A percentile compares a stretch with the other conserved stretches of the same genome.
phyloP scores from a whole-genome alignment of 208 protist species.

The Tritrichomonas musculus region DNA sequence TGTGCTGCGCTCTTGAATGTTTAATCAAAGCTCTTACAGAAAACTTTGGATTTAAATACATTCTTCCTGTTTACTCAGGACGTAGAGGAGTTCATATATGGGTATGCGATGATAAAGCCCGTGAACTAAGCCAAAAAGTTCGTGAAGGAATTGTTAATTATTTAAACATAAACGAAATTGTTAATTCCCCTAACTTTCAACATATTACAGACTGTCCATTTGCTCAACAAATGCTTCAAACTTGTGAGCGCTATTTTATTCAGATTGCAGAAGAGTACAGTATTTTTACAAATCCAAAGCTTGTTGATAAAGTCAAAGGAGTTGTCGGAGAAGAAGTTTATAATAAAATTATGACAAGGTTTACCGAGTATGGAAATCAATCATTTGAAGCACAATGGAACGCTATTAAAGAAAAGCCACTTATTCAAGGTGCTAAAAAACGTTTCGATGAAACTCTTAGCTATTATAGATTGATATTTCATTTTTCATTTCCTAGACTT shows the following conservation, averaged over 20 bases:
- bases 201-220: neutral
- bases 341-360: neutral
- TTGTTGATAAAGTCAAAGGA: neutral
- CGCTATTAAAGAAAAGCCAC: neutral
- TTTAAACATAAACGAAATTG: slow-evolving; percentile 53
- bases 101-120: slow-evolving; percentile 84
- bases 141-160: slow-evolving; percentile 76
- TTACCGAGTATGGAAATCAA: neutral
- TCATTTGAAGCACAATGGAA: neutral
- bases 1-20: slow-evolving; percentile 77
- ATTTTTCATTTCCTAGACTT: slow-evolving; percentile 77
- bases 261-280: slow-evolving; percentile 43
- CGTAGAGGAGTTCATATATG: slow-evolving; percentile 96
- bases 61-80: slow-evolving; percentile 93
- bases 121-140: slow-evolving; percentile 71
- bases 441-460: neutral
- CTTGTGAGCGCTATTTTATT: slow-evolving; percentile 17
- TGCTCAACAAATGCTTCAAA: neutral
- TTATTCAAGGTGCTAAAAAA: neutral
- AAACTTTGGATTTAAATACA: slow-evolving; percentile 88
- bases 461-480: slow-evolving; percentile 54
- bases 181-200: neutral
- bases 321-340: neutral
- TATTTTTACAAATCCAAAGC: slow-evolving; percentile 37
- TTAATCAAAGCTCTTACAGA: slow-evolving; percentile 61